Conservation (phyloP, 169 alveolate genomes). For the Theileria equi region DNA sequence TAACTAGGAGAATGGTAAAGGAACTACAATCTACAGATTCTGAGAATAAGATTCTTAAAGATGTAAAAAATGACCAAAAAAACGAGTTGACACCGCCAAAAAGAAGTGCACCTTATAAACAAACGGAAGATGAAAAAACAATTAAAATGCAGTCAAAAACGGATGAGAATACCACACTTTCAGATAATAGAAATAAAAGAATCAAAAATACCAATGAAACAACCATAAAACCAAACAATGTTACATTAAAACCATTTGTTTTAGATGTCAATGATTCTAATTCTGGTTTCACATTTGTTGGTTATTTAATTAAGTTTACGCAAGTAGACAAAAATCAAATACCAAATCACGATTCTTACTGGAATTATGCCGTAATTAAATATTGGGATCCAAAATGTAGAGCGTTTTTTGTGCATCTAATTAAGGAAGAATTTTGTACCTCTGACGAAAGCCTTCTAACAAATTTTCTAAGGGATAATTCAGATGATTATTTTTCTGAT, state of each 20-base stretch:
- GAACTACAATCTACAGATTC: slow-evolving; percentile 15
- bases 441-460: neutral
- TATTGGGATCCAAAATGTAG: slow-evolving; percentile 53
- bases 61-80: neutral
- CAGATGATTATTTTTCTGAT: neutral
- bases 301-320: slow-evolving; percentile 14
- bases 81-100: neutral
- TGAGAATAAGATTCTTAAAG: neutral
- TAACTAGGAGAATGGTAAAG: slow-evolving; percentile 21
- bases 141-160: too few species aligned
- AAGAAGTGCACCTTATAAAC: neutral
- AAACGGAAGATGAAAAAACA: neutral
- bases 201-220: slow-evolving; percentile 1
- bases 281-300: slow-evolving; percentile 20
- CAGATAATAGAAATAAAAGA: too few species aligned
- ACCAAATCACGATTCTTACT: neutral
- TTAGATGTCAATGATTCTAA: neutral
- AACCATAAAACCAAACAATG: neutral
- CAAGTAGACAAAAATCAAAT: neutral
- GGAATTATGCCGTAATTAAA: slow-evolving; percentile 31
- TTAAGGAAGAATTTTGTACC: slow-evolving; percentile 4
- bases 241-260: neutral
- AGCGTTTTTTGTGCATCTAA: slow-evolving; percentile 25
- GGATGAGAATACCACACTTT: too few species aligned
- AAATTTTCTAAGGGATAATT: neutral